Percentiles rank a stretch among this genome's conserved stretches.
These are phyloP conservation scores for Reticulascus tulasneorum DNA, from an alignment of 2,329 filamentous ascomycete species.

Conservation along the genomic window DNA sequence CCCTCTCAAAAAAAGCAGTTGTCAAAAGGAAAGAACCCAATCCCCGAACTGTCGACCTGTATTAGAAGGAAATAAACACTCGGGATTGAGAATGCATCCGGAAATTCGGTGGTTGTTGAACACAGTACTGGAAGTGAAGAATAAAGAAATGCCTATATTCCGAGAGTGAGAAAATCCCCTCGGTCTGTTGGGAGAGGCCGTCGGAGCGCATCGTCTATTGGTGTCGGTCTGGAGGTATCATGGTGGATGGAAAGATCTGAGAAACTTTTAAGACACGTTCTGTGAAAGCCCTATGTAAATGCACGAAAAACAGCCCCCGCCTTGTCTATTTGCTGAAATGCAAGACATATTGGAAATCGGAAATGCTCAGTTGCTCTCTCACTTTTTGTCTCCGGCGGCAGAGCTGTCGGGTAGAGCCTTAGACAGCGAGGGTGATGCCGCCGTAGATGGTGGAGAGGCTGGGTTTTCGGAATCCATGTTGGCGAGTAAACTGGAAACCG, in stretches of 20 bases:
- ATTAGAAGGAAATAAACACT: conserved; percentile 14
- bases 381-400: conserved; percentile 40
- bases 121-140: conserved; percentile 23
- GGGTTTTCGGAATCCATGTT: conserved; percentile 61
- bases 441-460: conserved; percentile 66
- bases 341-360: conserved; percentile 28
- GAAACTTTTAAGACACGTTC: conserved; percentile 46
- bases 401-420: conserved; percentile 55
- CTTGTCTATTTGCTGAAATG: conserved; percentile 51
- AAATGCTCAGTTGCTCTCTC: conserved; percentile 16
- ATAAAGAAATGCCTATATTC: conserved; percentile 24
- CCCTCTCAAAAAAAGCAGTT: conserved; percentile 6
- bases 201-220: conserved; percentile 39
- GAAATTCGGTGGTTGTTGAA: conserved; percentile 3
- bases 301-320: conserved; percentile 40
- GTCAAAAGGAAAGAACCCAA: conserved; percentile 8
- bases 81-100: conserved; percentile 6
- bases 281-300: conserved; percentile 43
- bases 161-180: conserved; percentile 18
- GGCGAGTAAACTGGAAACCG: conserved; percentile 46
- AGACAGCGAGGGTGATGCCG: conserved; percentile 61
- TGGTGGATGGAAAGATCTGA: conserved; percentile 37
- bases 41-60: conserved; percentile 13
- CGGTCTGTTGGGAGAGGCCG: conserved; percentile 27
- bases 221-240: conserved; percentile 41